These are phyloP conservation scores for Rhipidocladum racemiflorum DNA, from an alignment of 176 grass and related monocot genomes.

Conservation along the genomic window DNA sequence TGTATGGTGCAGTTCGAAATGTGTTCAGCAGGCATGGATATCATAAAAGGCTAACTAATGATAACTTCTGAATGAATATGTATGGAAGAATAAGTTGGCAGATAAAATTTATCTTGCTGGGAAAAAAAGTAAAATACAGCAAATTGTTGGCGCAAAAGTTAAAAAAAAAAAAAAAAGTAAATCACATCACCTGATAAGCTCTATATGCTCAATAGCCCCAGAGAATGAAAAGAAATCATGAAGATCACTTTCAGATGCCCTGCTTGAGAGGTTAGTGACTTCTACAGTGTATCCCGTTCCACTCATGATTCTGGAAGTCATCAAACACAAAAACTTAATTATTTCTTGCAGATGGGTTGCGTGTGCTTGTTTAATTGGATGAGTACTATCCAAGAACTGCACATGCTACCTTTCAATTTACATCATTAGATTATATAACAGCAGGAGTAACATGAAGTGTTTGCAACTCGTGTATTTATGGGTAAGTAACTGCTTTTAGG, in stretches of 20 bases:
- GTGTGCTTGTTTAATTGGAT: background rate
- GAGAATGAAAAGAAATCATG: slow-evolving; percentile 96
- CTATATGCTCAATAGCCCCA: slow-evolving; percentile 89
- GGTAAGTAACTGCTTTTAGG: background rate
- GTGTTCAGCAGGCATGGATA: background rate
- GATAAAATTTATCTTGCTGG: background rate
- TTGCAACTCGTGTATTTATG: background rate
- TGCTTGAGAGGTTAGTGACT: slow-evolving; percentile 82
- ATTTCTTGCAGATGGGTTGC: slow-evolving; percentile 4
- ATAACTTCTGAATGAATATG: background rate
- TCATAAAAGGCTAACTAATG: background rate
- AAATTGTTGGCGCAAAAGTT: background rate
- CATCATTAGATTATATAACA: background rate
- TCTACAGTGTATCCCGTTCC: slow-evolving; percentile 64
- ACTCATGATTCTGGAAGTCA: slow-evolving; percentile 67
- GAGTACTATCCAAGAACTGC: background rate
- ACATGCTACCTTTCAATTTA: background rate
- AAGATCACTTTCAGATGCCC: slow-evolving; percentile 69
- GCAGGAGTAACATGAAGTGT: background rate
- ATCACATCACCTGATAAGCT: slow-evolving; percentile 71
- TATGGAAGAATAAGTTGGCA: background rate
- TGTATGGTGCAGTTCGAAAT: background rate
- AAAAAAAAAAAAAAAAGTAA: background rate
- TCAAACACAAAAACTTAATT: slow-evolving; percentile 21
- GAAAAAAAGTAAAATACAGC: background rate